Evolutionary conservation across 2,329 filamentous ascomycete genomes (phyloP).

Genomic region (Alternaria solani): DNA sequence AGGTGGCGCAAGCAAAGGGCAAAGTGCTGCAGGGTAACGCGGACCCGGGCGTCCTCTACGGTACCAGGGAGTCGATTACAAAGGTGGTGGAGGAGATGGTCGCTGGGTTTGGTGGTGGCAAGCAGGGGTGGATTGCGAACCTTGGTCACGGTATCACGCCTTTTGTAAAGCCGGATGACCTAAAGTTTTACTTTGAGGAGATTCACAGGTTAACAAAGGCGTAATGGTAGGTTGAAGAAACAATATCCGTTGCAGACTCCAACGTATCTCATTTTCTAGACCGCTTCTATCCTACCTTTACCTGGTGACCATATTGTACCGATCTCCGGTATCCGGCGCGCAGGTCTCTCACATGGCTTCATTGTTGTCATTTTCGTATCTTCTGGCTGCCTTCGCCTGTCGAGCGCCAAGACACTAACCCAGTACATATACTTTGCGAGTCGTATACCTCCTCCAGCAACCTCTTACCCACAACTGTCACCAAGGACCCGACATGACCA

Average conservation of each 20-base stretch:
- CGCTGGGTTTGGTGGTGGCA: constrained; percentile 80
- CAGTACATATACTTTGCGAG: too few relatives aligned
- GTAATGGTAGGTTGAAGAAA: neutral
- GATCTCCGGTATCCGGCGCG: too few relatives aligned
- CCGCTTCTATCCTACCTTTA: neutral
- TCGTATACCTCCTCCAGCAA: neutral
- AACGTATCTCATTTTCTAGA: too few relatives aligned
- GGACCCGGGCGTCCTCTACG: constrained; percentile 92
- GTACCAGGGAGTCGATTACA: constrained; percentile 81
- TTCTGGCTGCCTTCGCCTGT: neutral
- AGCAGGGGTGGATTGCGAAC: constrained; percentile 96
- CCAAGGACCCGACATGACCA: rapidly evolving
- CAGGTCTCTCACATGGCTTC: too few relatives aligned
- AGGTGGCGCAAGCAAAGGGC: constrained; percentile 72
- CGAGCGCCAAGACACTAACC: neutral
- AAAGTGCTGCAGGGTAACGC: constrained; percentile 94
- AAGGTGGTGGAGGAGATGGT: constrained; percentile 86
- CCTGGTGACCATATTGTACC: too few relatives aligned
- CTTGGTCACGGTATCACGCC: constrained; percentile 96
- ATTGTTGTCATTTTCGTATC: too few relatives aligned
- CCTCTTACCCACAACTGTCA: too few relatives aligned
- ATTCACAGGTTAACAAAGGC: constrained; percentile 65
- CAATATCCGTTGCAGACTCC: too few relatives aligned
- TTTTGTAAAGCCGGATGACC: constrained; percentile 89
- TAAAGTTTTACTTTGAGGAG: constrained; percentile 94